Evolutionary conservation across 2,329 filamentous ascomycete species (phyloP).

Genomic region (Aspergillus awamori): DNA sequence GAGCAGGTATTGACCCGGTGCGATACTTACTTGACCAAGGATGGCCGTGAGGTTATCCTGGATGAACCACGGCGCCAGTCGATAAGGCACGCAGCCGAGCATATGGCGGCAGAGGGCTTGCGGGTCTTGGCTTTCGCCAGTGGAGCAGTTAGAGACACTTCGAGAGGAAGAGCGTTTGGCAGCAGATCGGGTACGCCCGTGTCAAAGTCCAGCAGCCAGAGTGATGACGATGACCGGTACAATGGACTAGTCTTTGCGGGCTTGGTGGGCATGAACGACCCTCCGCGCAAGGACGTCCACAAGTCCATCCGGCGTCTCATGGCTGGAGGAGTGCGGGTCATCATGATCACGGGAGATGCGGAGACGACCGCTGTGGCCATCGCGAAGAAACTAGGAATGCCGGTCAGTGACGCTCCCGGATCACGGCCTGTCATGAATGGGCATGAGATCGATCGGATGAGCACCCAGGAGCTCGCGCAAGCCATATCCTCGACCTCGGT

Average conservation of each 20-base stretch:
- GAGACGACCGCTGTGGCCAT: constrained; percentile 94
- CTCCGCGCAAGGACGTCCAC: constrained; percentile 85
- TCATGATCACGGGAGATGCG: constrained; percentile 98
- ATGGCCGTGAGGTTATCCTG: constrained; percentile 82
- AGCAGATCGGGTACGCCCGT: constrained; percentile 56
- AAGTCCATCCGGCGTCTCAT: constrained; percentile 86
- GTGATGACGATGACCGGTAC: constrained; percentile 72
- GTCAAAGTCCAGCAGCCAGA: constrained; percentile 33
- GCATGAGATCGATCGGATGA: constrained; percentile 92
- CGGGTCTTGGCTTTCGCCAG: constrained; percentile 93
- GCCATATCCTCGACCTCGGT: constrained; percentile 89
- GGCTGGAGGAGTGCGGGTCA: constrained; percentile 92
- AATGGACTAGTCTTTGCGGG: constrained; percentile 85
- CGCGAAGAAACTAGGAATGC: constrained; percentile 93
- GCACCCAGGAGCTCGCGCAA: constrained; percentile 76
- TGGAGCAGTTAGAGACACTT: constrained; percentile 63
- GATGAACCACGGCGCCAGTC: constrained; percentile 75
- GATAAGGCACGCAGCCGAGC: constrained; percentile 76
- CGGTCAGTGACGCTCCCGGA: constrained; percentile 64
- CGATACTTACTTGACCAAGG: constrained; percentile 84
- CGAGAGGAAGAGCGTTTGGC: constrained; percentile 51
- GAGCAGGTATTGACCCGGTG: constrained; percentile 85
- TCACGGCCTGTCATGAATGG: constrained; percentile 72
- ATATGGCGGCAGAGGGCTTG: constrained; percentile 86
- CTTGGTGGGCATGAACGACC: constrained; percentile 95